Percentiles rank a stretch among this genome's conserved stretches.
Evolutionary conservation across 78 protist species (phyloP).

Genomic region (Emiliania huxleyi): DNA sequence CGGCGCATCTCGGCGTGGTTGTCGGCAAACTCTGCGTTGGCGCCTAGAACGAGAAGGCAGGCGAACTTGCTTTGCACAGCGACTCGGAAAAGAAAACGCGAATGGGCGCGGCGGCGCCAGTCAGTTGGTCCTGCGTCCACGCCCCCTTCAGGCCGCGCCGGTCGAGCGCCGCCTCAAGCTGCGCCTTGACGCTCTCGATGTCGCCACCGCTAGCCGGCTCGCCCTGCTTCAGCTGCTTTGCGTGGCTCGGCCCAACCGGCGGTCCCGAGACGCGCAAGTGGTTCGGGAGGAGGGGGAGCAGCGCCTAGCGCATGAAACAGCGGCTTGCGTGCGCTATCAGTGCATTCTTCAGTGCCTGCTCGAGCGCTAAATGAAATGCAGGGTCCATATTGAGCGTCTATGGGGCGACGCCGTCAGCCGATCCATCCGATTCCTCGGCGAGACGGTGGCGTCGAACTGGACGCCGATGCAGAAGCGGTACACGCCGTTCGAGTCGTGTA

Average conservation of each 20-base stretch:
- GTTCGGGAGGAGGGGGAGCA: not conserved
- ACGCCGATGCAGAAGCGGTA: conserved; percentile 10
- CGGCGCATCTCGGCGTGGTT: not conserved
- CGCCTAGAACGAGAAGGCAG: too few species aligned
- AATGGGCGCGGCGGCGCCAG: too few species aligned
- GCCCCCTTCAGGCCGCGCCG: not conserved
- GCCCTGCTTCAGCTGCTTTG: not conserved
- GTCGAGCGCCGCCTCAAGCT: not conserved
- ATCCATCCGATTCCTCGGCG: not conserved
- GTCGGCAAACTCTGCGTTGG: not conserved
- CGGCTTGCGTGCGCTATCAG: too few species aligned
- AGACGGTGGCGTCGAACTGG: not conserved
- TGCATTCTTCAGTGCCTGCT: too few species aligned
- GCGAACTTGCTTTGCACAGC: too few species aligned
- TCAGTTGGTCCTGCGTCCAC: too few species aligned
- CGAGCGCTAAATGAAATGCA: too few species aligned
- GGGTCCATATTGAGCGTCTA: too few species aligned
- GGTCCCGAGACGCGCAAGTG: not conserved
- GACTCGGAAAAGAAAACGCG: too few species aligned
- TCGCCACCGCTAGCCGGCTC: not conserved
- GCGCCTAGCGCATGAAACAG: not conserved
- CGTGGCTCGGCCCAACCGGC: not conserved
- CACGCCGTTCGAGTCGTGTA: not conserved
- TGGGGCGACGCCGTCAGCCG: too few species aligned
- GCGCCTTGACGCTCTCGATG: not conserved